Conservation (phyloP, 2,329 filamentous ascomycete genomes). For the Alternaria novae-zelandiae region DNA sequence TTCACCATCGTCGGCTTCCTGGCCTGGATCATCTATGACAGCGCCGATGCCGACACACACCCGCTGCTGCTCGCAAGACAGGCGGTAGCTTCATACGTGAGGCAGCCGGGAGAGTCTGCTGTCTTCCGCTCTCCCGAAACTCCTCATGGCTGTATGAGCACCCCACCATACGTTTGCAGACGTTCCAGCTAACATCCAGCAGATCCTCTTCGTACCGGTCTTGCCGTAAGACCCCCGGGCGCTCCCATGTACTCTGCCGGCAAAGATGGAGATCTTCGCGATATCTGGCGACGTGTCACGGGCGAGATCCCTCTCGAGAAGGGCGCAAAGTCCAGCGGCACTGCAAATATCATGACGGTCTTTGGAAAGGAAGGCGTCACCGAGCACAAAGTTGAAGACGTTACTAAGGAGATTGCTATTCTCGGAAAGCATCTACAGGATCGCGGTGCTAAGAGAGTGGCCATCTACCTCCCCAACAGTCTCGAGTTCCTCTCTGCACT, state of each 20-base stretch:
- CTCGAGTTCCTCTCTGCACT: slow-evolving; percentile 82
- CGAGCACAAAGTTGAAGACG: slow-evolving; percentile 72
- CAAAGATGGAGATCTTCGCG: slow-evolving; percentile 85
- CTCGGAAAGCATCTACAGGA: slow-evolving; percentile 79
- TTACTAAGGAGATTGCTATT: slow-evolving; percentile 86
- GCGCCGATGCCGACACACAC: slow-evolving; percentile 86
- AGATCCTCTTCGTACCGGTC: slow-evolving; percentile 48
- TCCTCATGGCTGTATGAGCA: slow-evolving; percentile 72
- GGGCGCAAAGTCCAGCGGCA: slow-evolving; percentile 67
- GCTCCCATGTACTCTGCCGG: slow-evolving; percentile 83
- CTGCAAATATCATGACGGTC: slow-evolving; percentile 78
- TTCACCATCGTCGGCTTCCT: slow-evolving; percentile 71
- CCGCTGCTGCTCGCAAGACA: slow-evolving; percentile 89
- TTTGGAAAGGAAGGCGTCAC: slow-evolving; percentile 75
- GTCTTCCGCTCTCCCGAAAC: slow-evolving; percentile 83
- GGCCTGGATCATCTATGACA: slow-evolving; percentile 72
- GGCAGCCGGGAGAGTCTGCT: slow-evolving; percentile 84
- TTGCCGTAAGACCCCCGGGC: slow-evolving; percentile 78
- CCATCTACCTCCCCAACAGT: slow-evolving; percentile 91
- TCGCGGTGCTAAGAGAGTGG: slow-evolving; percentile 74
- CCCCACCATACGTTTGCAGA: background rate
- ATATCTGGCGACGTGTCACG: slow-evolving; percentile 82
- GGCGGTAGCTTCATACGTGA: slow-evolving; percentile 76
- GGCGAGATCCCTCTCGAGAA: slow-evolving; percentile 69
- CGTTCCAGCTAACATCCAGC: slow-evolving; percentile 22